Evolutionary conservation across 129 eudicot genomes (phyloP).

Genomic region (Tagetes patula): DNA sequence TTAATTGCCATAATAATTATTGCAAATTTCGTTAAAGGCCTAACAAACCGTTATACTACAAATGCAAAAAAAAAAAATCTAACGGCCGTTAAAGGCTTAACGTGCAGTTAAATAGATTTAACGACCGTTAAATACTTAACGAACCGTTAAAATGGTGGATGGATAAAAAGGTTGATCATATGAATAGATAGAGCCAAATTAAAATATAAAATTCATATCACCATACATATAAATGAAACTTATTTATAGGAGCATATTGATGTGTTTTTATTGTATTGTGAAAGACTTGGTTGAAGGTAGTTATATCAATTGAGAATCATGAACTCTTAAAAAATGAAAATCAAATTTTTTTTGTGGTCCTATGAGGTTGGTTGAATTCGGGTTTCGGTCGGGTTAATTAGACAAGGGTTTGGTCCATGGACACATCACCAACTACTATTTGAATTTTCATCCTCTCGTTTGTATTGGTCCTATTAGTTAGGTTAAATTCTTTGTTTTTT

Average conservation of each 20-base stretch:
- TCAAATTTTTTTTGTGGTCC: slow-evolving; percentile 7
- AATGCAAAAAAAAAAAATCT: too few relatives aligned
- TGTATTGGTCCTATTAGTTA: too few relatives aligned
- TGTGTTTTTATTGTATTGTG: neutral
- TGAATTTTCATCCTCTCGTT: neutral
- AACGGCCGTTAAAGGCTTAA: too few relatives aligned
- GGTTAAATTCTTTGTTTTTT: too few relatives aligned
- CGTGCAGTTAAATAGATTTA: too few relatives aligned
- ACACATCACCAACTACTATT: neutral
- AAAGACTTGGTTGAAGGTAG: neutral
- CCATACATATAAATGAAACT: neutral
- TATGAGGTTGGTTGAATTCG: neutral
- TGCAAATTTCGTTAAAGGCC: too few relatives aligned
- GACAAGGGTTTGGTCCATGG: neutral
- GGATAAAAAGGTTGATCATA: too few relatives aligned
- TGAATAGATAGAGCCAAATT: neutral
- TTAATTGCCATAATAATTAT: too few relatives aligned
- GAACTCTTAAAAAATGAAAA: neutral
- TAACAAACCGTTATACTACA: too few relatives aligned
- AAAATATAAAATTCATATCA: neutral
- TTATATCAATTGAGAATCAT: neutral
- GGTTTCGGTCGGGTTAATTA: neutral
- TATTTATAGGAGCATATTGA: neutral
- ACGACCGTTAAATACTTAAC: too few relatives aligned
- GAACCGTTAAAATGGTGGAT: too few relatives aligned